These are phyloP conservation scores for Cryptosporidium ryanae DNA, from an alignment of 169 alveolate species.

Conservation along the genomic window DNA sequence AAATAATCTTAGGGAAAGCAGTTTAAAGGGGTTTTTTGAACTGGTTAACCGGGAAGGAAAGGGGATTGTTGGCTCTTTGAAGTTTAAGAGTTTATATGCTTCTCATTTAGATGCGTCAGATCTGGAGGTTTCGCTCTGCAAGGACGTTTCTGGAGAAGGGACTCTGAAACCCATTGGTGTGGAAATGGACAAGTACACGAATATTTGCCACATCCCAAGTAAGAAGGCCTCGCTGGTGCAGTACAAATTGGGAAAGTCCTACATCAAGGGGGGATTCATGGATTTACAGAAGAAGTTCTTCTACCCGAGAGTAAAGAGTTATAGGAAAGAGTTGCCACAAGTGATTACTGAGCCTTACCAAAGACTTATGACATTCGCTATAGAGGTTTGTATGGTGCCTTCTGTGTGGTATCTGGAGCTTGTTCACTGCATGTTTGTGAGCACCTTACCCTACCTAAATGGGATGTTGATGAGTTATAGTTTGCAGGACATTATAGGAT, in stretches of 20 bases:
- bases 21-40: no score
- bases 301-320: neutral
- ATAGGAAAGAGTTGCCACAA: conserved; percentile 1
- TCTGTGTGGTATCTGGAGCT: conserved; percentile 69
- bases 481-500: conserved; percentile 60
- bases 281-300: no score
- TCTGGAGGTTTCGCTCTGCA: no score
- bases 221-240: neutral
- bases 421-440: conserved; percentile 40
- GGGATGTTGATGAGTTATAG: conserved; percentile 50
- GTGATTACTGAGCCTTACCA: conserved; percentile 38
- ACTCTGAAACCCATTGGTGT: no score
- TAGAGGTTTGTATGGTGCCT: conserved; percentile 30
- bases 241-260: no score
- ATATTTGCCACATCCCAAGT: neutral
- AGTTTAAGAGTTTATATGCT: no score
- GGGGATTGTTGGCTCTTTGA: no score
- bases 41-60: no score
- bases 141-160: no score
- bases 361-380: conserved; percentile 37
- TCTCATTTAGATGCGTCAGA: no score
- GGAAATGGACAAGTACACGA: neutral
- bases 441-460: conserved; percentile 6
- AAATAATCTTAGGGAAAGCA: no score
- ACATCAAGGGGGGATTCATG: no score